Percentiles rank a stretch among this genome's conserved stretches.
Conservation (phyloP, 2,329 filamentous ascomycete species). For the Seiridium unicorne region DNA sequence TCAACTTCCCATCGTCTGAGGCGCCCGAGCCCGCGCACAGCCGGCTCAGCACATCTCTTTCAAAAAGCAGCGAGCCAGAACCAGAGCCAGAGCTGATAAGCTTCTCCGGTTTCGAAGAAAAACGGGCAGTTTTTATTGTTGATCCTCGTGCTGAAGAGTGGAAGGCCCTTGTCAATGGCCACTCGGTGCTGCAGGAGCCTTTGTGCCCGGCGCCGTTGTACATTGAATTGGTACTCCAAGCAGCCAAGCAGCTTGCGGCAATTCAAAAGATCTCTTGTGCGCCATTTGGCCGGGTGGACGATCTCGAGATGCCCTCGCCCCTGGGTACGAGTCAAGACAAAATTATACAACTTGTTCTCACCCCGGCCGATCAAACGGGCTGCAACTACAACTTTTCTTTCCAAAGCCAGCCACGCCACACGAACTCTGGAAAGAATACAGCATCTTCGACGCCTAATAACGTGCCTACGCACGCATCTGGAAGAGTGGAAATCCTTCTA, state of each 20-base stretch:
- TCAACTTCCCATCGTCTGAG: conserved; percentile 6
- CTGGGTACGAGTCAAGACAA: not conserved
- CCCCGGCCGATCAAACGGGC: too few relatives aligned
- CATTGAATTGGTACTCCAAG: not conserved
- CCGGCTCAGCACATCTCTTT: too few relatives aligned
- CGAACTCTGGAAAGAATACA: too few relatives aligned
- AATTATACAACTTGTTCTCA: not conserved
- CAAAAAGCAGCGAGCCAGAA: too few relatives aligned
- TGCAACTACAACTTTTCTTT: too few relatives aligned
- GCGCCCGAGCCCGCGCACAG: too few relatives aligned
- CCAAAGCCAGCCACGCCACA: too few relatives aligned
- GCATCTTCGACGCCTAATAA: too few relatives aligned
- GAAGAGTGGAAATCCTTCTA: too few relatives aligned
- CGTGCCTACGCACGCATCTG: too few relatives aligned
- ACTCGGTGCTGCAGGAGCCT: not conserved
- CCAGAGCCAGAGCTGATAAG: not conserved
- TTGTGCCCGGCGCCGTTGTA: not conserved
- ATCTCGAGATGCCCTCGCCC: not conserved
- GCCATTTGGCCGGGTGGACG: not conserved
- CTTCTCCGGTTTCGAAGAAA: not conserved
- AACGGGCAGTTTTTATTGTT: not conserved
- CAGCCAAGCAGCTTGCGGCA: not conserved
- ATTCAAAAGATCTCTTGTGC: not conserved
- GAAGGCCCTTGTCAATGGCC: not conserved
- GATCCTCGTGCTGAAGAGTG: not conserved